Base-by-base conservation (phyloP, 257 asterid species). In the Ajuga chamaepitys region DNA sequence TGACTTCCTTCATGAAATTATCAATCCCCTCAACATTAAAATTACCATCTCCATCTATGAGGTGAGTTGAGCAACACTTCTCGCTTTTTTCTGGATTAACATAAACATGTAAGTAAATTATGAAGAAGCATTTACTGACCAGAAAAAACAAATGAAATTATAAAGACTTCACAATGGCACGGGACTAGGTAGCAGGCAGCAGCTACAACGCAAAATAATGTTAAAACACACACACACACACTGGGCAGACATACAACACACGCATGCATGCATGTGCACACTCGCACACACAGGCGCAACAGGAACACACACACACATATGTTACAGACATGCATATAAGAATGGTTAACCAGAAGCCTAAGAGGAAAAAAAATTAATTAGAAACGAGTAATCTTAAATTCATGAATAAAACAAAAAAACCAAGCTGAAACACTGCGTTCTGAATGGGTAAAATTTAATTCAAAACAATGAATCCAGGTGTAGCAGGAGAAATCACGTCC, bases 41-140 rank as follows among this genome's bases (percentile, higher is more conserved):
- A 54, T 9, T 26, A 44, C 99, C 99, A 77, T 90, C 96, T 68
- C 98, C 99, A 4, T 94, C 95, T 75, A 94, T 79, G 72, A 94
- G 96, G 68, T 94, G 99, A 74, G 97, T 94, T 20, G 97, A 83
- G 81, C 96, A 88, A 58, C 89, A 76, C 34, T 22, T 56, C 22
- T 68, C 75, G 26, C 44, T 62, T 55, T 68, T 76, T 58, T 83
- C 95, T 85, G 90, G 63, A 81, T 25, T 45, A 13, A 41, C 24
- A 68, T 20, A 56, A 66, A 54, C 40, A 42, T 34, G 18, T 4
- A 64, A 41, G 34, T 22, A 14, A 59, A 62, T 52, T 18, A 17
- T 12, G 20, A 26, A 34, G 4, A 53, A 24, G 0, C 48, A 58
- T 32, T 58, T 52, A 60, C 59, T 65, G 7, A 30, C 38, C 56